These are phyloP conservation scores for Endocalyx cinctus DNA, from an alignment of 2,329 filamentous ascomycete species.

Conservation along the genomic window DNA sequence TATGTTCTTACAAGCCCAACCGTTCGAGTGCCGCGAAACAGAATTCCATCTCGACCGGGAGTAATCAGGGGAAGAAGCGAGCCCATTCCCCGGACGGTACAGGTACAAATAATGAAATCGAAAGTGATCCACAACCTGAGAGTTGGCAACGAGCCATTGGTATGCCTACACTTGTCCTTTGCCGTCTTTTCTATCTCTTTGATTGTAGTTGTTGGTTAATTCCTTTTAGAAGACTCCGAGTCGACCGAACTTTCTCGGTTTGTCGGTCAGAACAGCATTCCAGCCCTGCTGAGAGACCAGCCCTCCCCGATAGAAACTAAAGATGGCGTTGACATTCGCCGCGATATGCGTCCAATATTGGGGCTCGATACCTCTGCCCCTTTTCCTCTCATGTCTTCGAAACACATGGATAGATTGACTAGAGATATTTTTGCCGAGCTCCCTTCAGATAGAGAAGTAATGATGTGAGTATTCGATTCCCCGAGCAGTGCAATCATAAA, in stretches of 20 bases:
- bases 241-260: constrained; percentile 52
- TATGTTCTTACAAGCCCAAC: constrained; percentile 66
- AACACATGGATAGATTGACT: constrained; percentile 56
- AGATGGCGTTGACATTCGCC: constrained; percentile 53
- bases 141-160: constrained; percentile 28
- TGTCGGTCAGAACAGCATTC: constrained; percentile 64
- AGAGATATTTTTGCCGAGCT: constrained; percentile 58
- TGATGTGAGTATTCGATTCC: constrained; percentile 49
- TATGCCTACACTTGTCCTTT: constrained; percentile 9
- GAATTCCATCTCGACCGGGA: constrained; percentile 24
- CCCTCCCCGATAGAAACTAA: constrained; percentile 48
- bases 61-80: constrained; percentile 33
- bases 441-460: constrained; percentile 60
- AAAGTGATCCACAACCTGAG: constrained; percentile 29
- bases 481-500: too few species aligned
- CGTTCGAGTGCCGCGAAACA: constrained; percentile 34
- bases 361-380: constrained; percentile 62
- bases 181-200: not conserved
- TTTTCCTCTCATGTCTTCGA: constrained; percentile 62
- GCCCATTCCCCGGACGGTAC: constrained; percentile 38
- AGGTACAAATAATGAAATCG: constrained; percentile 31
- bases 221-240: constrained; percentile 46
- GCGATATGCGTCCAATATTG: constrained; percentile 62
- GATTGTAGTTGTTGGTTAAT: constrained; percentile 6
- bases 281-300: constrained; percentile 60